Conservation (phyloP, 305 asterid genomes). For the Petunia hybrid region DNA sequence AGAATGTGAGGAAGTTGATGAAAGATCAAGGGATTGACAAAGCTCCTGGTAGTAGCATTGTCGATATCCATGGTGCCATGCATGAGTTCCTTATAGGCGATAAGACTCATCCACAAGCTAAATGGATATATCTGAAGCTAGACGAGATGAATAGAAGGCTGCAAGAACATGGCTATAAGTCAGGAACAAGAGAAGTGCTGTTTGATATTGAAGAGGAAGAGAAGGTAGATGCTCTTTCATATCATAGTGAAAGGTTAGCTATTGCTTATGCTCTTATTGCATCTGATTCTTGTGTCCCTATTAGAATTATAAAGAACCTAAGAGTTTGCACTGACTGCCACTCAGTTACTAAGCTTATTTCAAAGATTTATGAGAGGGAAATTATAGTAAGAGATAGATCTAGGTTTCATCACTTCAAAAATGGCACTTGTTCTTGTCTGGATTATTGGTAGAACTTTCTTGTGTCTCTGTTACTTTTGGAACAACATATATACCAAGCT, state of each 20-base stretch:
- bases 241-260: slow-evolving; percentile 79
- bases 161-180: slow-evolving; percentile 50
- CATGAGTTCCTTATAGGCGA: slow-evolving; percentile 73
- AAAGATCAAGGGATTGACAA: slow-evolving; percentile 65
- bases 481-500: neutral
- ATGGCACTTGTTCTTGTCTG: slow-evolving; percentile 45
- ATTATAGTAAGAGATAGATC: slow-evolving; percentile 44
- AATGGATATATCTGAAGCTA: slow-evolving; percentile 60
- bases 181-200: slow-evolving; percentile 62
- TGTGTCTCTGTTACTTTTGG: neutral
- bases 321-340: slow-evolving; percentile 50
- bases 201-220: slow-evolving; percentile 67
- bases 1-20: slow-evolving; percentile 64
- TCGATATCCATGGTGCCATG: slow-evolving; percentile 62
- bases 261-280: slow-evolving; percentile 70
- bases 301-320: slow-evolving; percentile 66
- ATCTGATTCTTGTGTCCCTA: slow-evolving; percentile 47
- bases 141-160: slow-evolving; percentile 58
- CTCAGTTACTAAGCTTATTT: slow-evolving; percentile 40
- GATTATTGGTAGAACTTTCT: slow-evolving; percentile 41
- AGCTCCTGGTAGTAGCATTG: slow-evolving; percentile 79
- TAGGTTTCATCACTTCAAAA: slow-evolving; percentile 46
- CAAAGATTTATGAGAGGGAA: slow-evolving; percentile 42
- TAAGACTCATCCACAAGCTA: slow-evolving; percentile 53
- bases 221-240: slow-evolving; percentile 68